Percentiles rank a stretch among this genome's conserved stretches.
These are phyloP conservation scores for Pezicula carpinea DNA, from an alignment of 2,329 filamentous ascomycete genomes.

Conservation along the genomic window DNA sequence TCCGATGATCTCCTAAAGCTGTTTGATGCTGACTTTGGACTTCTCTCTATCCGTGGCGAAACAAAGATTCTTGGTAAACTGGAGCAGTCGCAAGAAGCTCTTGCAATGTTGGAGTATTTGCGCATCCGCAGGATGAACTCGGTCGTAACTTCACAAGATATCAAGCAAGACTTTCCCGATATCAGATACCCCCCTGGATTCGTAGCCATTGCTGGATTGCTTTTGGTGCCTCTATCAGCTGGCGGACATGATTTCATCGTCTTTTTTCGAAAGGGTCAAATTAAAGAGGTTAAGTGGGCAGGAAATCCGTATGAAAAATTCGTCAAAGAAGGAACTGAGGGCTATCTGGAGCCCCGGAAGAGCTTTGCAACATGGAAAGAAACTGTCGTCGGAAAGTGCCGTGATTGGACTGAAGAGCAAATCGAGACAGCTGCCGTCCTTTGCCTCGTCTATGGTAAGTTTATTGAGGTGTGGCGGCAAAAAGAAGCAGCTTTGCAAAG, in stretches of 20 bases:
- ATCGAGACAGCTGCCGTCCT: slow-evolving; percentile 84
- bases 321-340: slow-evolving; percentile 65
- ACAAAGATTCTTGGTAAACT: slow-evolving; percentile 78
- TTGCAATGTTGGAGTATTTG: slow-evolving; percentile 81
- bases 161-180: slow-evolving; percentile 74
- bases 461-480: slow-evolving; percentile 90
- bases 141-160: slow-evolving; percentile 73
- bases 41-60: slow-evolving; percentile 81
- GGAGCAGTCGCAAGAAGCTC: slow-evolving; percentile 73
- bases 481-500: slow-evolving; percentile 81
- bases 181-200: slow-evolving; percentile 77
- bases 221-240: slow-evolving; percentile 76
- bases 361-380: slow-evolving; percentile 81
- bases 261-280: slow-evolving; percentile 77
- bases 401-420: slow-evolving; percentile 86
- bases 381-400: slow-evolving; percentile 73
- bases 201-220: slow-evolving; percentile 67
- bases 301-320: slow-evolving; percentile 82
- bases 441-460: slow-evolving; percentile 77
- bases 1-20: slow-evolving; percentile 80
- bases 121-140: slow-evolving; percentile 70
- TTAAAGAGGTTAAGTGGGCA: slow-evolving; percentile 73
- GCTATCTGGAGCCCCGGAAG: slow-evolving; percentile 71
- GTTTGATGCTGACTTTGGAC: slow-evolving; percentile 82
- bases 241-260: slow-evolving; percentile 82